These are phyloP conservation scores for grape (Vitis vinifera) DNA, from an alignment of 164 flowering plant species.

Conservation along the genomic window DNA sequence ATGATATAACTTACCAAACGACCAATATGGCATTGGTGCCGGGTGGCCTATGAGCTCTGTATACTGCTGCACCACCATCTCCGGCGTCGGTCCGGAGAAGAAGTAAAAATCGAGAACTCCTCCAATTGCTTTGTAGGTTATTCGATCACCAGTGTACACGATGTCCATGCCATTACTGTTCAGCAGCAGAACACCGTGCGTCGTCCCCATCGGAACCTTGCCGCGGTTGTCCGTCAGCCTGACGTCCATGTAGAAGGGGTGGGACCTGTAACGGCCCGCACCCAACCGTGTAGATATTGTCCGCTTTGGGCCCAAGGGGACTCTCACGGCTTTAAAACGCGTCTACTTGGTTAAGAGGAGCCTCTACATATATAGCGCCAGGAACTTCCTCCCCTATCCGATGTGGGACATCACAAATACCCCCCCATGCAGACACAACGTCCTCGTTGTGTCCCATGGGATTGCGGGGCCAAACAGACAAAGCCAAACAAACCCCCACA, in stretches of 20 bases:
- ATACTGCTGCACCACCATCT: conserved; percentile 47
- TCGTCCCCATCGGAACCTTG: conserved; percentile 22
- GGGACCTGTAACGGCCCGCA: no score
- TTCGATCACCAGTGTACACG: conserved; percentile 43
- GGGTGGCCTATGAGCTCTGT: conserved; percentile 59
- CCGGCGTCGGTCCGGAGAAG: conserved; percentile 50
- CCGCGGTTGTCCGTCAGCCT: conserved; percentile 33
- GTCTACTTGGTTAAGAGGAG: no score
- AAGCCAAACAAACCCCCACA: no score
- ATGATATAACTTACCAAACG: conserved; percentile 41
- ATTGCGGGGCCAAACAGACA: no score
- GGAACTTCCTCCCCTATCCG: no score
- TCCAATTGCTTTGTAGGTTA: conserved; percentile 55
- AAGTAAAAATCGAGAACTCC: conserved; percentile 53
- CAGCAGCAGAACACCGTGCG: conserved; percentile 58
- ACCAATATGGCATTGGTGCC: conserved; percentile 65
- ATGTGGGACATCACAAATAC: no score
- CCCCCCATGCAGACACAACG: no score
- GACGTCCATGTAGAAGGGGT: conserved; percentile 81
- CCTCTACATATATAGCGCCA: no score
- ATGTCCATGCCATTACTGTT: conserved; percentile 71
- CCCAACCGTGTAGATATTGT: no score
- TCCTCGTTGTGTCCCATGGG: no score
- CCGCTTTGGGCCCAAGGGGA: no score
- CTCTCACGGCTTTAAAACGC: no score